Conservation (phyloP, 352 stramenopile species). For the Phytophthora capsici region DNA sequence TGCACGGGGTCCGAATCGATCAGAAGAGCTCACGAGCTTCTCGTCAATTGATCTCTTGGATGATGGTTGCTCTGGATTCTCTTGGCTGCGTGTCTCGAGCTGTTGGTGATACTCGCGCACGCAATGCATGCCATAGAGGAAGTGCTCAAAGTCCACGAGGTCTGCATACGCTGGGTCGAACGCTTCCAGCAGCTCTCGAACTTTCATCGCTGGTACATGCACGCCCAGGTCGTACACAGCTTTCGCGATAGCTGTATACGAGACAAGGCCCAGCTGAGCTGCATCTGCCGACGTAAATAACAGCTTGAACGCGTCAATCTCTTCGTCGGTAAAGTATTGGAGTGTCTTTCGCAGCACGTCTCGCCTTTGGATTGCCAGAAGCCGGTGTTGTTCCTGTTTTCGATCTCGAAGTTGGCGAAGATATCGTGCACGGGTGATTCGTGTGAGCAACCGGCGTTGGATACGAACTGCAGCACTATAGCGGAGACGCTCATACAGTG, state of each 20-base stretch:
- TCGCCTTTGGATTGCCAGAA: constrained; percentile 44
- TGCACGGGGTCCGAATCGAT: constrained; percentile 54
- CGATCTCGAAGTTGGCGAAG: constrained; percentile 48
- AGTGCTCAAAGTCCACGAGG: constrained; percentile 84
- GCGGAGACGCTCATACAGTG: constrained; percentile 74
- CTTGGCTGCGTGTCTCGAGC: constrained; percentile 36
- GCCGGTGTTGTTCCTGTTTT: constrained; percentile 52
- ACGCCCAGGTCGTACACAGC: constrained; percentile 80
- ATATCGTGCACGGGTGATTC: constrained; percentile 60
- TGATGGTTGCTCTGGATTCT: neutral
- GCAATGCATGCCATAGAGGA: constrained; percentile 84
- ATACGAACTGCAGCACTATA: constrained; percentile 73
- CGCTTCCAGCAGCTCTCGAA: constrained; percentile 53
- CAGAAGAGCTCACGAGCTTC: constrained; percentile 58
- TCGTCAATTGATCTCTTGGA: constrained; percentile 9
- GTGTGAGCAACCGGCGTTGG: constrained; percentile 65
- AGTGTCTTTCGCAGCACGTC: constrained; percentile 58
- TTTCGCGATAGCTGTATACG: constrained; percentile 68
- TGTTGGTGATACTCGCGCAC: constrained; percentile 70
- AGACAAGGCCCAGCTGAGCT: constrained; percentile 70
- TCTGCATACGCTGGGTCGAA: constrained; percentile 78
- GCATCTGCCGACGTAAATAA: constrained; percentile 70
- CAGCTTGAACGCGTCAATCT: constrained; percentile 66
- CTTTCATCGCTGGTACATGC: constrained; percentile 49
- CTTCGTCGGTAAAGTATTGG: constrained; percentile 66